Base-by-base conservation (phyloP, 805 yeast genomes). In the Candida dajiaensis region DNA sequence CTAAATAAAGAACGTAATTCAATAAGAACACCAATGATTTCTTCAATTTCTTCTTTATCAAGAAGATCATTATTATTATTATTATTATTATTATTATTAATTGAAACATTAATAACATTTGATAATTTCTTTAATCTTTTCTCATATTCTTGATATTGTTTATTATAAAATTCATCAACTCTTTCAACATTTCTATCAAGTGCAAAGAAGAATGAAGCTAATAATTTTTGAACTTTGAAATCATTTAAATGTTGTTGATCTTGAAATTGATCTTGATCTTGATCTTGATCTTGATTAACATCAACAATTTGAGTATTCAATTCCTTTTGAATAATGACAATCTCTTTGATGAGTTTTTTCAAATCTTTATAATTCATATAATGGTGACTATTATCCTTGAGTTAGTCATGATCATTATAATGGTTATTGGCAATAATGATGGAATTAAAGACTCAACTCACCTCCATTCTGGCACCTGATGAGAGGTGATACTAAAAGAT, bases 381-480 rank as follows among this genome's bases (percentile, higher is more conserved):
- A 57, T 76, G 76, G 48, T 78, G 77, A 16, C 48, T 36, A 9
- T 12, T 11, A 6, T 15, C 15, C n/a, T n/a, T n/a, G 22, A 42
- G 76, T 66, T 44, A 31, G 18, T 39, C n/a, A n/a, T n/a, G n/a
- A n/a, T n/a, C n/a, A n/a, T n/a, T n/a, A n/a, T n/a, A n/a, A n/a
- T n/a, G n/a, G n/a, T n/a, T n/a, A n/a, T n/a, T n/a, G n/a, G n/a
- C n/a, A n/a, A n/a, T n/a, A n/a, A n/a, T n/a, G n/a, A n/a, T n/a
- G n/a, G n/a, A n/a, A n/a, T n/a, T n/a, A n/a, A n/a, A n/a, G n/a
- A 18, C 15, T n/a, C n/a, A 9, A 38, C 38, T 35, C 15, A 35
- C 18, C 52, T 45, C 98, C 98, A 92, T 66, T 89, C 96, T 4
- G 97, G 97, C 47, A 90, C 89, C 71, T 89, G 96, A 66, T 92